Conservation (phyloP, 805 yeast species). For the Saccharomycopsis fermentans region DNA sequence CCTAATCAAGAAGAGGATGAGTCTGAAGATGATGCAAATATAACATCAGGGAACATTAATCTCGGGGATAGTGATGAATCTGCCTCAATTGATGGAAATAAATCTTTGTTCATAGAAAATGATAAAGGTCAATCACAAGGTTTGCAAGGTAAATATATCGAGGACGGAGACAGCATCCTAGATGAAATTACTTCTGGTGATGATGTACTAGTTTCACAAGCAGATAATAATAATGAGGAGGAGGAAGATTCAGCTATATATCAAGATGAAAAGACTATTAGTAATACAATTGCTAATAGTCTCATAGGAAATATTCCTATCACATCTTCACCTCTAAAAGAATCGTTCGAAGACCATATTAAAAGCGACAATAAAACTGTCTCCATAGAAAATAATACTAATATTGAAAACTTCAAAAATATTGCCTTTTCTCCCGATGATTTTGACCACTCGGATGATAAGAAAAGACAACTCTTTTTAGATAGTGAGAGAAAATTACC, state of each 20-base stretch:
- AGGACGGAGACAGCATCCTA: conserved; percentile 3
- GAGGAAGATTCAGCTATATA: conserved; percentile 15
- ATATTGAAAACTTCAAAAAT: neutral
- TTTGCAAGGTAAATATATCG: neutral
- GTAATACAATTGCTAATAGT: conserved; percentile 15
- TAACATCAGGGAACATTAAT: neutral
- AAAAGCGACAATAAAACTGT: neutral
- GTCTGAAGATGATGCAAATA: neutral
- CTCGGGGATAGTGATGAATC: neutral
- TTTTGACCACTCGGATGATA: neutral
- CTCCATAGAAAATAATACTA: neutral
- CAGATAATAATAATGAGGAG: conserved; percentile 4
- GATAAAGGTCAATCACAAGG: neutral
- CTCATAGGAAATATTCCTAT: conserved; percentile 15
- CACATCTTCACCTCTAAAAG: conserved; percentile 18
- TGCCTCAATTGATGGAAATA: neutral
- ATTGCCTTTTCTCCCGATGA: neutral
- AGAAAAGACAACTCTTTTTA: neutral
- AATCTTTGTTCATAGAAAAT: neutral
- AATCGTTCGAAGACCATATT: neutral
- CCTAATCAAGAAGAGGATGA: neutral
- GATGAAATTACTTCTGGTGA: neutral
- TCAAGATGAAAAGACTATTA: conserved; percentile 15
- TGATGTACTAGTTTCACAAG: conserved; percentile 5
- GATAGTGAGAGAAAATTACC: conserved; percentile 6